These are phyloP conservation scores for Penicillium canariense DNA, from an alignment of 495 filamentous ascomycete species.

Conservation along the genomic window DNA sequence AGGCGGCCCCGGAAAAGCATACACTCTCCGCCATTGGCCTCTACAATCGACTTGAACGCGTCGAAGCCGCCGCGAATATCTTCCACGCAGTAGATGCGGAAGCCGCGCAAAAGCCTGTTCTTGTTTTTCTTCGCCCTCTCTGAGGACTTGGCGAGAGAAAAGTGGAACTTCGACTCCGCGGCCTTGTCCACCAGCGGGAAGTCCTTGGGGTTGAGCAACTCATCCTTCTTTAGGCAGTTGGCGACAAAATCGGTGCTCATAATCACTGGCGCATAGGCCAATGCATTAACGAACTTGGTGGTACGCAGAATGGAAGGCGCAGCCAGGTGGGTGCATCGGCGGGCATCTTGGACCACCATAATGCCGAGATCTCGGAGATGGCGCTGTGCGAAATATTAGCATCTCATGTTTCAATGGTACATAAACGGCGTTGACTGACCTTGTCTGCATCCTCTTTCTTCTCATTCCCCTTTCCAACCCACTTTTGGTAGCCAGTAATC, in stretches of 20 bases:
- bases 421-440: conserved; percentile 49
- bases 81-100: conserved; percentile 77
- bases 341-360: conserved; percentile 67
- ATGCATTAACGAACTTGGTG: conserved; percentile 83
- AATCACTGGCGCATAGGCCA: conserved; percentile 74
- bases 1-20: conserved; percentile 72
- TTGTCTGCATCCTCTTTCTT: conserved; percentile 74
- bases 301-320: conserved; percentile 85
- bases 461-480: conserved; percentile 62
- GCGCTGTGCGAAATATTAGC: conserved; percentile 53
- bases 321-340: conserved; percentile 79
- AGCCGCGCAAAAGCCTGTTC: conserved; percentile 65
- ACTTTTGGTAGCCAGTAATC: conserved; percentile 76
- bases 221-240: conserved; percentile 60
- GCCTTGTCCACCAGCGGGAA: conserved; percentile 67
- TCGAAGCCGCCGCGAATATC: conserved; percentile 76
- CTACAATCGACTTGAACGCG: conserved; percentile 77
- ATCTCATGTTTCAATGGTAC: background rate
- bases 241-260: conserved; percentile 78
- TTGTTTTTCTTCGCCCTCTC: conserved; percentile 70
- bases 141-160: conserved; percentile 64
- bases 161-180: conserved; percentile 65
- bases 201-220: conserved; percentile 57
- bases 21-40: conserved; percentile 83
- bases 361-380: conserved; percentile 84